Evolutionary conservation across 768 basidiomycete species (phyloP).

Genomic region (Boletus coccyginus): DNA sequence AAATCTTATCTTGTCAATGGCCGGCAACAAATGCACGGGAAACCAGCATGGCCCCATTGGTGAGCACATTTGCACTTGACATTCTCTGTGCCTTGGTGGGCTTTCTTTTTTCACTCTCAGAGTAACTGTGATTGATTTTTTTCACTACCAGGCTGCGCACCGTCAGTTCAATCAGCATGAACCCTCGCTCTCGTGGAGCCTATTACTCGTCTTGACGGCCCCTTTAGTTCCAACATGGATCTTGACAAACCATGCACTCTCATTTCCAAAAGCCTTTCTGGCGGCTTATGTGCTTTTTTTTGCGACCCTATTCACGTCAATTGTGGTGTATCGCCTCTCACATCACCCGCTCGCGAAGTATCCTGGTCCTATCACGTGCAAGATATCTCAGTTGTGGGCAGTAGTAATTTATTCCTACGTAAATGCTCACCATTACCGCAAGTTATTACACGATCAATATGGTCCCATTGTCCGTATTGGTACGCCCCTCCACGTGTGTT

Average conservation of each 20-base stretch:
- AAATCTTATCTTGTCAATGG: too few species aligned
- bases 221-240: conserved; percentile 13
- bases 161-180: conserved; percentile 18
- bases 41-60: too few species aligned
- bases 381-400: conserved; percentile 31
- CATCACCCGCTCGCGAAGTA: conserved; percentile 38
- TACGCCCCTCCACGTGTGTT: conserved; percentile 8
- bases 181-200: conserved; percentile 13
- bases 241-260: conserved; percentile 5
- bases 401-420: conserved; percentile 18
- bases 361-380: conserved; percentile 34
- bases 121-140: background rate
- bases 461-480: conserved; percentile 35
- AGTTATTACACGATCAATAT: conserved; percentile 28
- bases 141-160: conserved; percentile 10
- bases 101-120: background rate
- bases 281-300: conserved; percentile 18
- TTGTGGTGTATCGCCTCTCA: conserved; percentile 35
- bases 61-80: conserved; percentile 7
- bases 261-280: conserved; percentile 8
- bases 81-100: conserved; percentile 21
- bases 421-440: conserved; percentile 17
- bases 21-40: too few species aligned
- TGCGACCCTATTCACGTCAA: conserved; percentile 23
- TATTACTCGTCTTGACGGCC: conserved; percentile 9